Conservation (phyloP, 2,329 filamentous ascomycete genomes). For the Fusarium sp. region DNA sequence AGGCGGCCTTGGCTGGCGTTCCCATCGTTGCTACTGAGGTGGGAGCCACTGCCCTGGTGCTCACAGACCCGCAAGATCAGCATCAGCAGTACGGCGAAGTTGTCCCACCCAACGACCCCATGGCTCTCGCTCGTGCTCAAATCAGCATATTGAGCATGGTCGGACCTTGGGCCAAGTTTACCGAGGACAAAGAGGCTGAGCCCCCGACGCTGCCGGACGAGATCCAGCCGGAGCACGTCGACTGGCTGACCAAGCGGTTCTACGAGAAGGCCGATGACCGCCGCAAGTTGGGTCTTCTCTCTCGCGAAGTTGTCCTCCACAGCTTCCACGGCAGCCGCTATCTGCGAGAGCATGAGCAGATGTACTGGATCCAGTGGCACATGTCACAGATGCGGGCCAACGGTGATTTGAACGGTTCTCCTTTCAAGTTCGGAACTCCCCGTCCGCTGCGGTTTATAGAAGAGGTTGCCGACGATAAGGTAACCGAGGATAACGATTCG, state of each 20-base stretch:
- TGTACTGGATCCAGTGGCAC: conserved; percentile 39
- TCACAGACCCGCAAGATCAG: conserved; percentile 31
- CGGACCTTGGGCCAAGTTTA: conserved; percentile 33
- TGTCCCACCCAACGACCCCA: conserved; percentile 31
- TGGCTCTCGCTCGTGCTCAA: conserved; percentile 31
- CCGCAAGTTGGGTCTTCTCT: conserved; percentile 27
- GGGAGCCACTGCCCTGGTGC: conserved; percentile 30
- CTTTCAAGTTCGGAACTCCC: conserved; percentile 23
- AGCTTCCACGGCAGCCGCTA: conserved; percentile 36
- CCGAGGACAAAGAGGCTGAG: conserved; percentile 5
- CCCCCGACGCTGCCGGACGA: conserved; percentile 20
- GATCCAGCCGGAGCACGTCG: conserved; percentile 20
- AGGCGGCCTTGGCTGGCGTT: conserved; percentile 31
- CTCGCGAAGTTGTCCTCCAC: conserved; percentile 27
- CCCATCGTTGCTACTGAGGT: conserved; percentile 37
- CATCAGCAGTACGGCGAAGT: conserved; percentile 35
- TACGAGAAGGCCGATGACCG: conserved; percentile 23
- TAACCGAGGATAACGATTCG: neutral
- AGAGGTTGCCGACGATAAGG: conserved; percentile 1
- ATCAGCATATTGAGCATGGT: conserved; percentile 34
- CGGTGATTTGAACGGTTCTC: neutral
- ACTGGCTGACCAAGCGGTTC: conserved; percentile 28
- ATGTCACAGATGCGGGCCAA: conserved; percentile 17
- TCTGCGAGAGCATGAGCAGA: conserved; percentile 34
- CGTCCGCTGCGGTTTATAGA: conserved; percentile 22